Evolutionary conservation across 306 rosid species (phyloP).

Genomic region (Gleditsia sinensis): DNA sequence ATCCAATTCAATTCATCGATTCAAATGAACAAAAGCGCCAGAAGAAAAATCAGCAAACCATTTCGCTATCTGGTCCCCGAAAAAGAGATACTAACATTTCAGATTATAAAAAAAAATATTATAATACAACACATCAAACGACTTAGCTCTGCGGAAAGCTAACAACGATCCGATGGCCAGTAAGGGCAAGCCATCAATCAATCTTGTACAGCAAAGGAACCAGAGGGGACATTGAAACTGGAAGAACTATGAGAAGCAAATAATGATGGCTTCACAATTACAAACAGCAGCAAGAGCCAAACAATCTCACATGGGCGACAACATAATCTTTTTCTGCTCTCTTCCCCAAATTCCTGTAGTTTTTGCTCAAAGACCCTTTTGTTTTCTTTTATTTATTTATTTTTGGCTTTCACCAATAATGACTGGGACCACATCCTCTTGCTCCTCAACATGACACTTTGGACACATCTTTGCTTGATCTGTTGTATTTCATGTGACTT

Average conservation of each 20-base stretch:
- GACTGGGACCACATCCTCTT: neutral
- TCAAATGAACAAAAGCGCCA: constrained; percentile 21
- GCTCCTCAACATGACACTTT: constrained; percentile 40
- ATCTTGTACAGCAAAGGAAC: constrained; percentile 16
- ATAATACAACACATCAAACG: constrained; percentile 37
- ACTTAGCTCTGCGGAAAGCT: constrained; percentile 24
- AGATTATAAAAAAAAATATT: constrained; percentile 25
- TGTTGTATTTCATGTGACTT: constrained; percentile 85
- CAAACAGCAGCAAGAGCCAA: constrained; percentile 32
- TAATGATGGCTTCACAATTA: constrained; percentile 12
- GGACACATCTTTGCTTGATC: constrained; percentile 57
- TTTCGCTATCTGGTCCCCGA: constrained; percentile 22
- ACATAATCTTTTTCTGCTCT: constrained; percentile 22
- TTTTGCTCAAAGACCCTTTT: neutral
- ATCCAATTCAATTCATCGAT: constrained; percentile 13
- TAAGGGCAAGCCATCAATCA: constrained; percentile 26
- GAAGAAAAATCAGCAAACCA: constrained; percentile 17
- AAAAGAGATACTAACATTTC: constrained; percentile 23
- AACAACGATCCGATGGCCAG: constrained; percentile 11
- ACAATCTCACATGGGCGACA: constrained; percentile 13
- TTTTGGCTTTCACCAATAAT: constrained; percentile 32
- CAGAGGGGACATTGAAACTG: constrained; percentile 8
- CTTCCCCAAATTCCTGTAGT: constrained; percentile 3
- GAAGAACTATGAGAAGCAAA: constrained; percentile 17
- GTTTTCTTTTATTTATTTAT: constrained; percentile 18